Percentiles rank a stretch among this genome's conserved stretches.
Conservation (phyloP, 495 filamentous ascomycete genomes). For the Podospora sp. region DNA sequence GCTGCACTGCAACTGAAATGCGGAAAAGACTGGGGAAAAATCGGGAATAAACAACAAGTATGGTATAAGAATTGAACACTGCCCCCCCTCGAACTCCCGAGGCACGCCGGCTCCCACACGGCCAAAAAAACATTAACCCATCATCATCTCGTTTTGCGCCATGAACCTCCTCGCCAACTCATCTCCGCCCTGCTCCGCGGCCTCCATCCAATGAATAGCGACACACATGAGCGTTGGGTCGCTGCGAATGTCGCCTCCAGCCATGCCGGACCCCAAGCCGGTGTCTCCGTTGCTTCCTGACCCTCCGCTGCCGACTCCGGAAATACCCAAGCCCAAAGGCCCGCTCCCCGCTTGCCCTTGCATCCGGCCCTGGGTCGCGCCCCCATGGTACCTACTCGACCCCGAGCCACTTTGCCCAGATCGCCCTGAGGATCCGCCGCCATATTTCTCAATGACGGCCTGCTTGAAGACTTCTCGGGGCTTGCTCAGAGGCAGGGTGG, state of each 20-base stretch:
- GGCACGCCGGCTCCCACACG: not conserved
- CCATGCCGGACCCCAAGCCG: constrained; percentile 33
- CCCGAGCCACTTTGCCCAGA: constrained; percentile 18
- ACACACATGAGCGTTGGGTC: constrained; percentile 94
- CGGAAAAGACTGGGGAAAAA: not conserved
- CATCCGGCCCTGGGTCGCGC: constrained; percentile 21
- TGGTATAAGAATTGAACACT: not conserved
- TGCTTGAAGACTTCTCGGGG: constrained; percentile 90
- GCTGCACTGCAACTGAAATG: not conserved
- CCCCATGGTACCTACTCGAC: constrained; percentile 36
- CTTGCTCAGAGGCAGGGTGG: constrained; percentile 80
- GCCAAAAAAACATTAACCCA: constrained; percentile 22
- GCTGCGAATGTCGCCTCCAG: constrained; percentile 58
- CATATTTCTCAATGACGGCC: constrained; percentile 76
- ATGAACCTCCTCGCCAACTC: constrained; percentile 83
- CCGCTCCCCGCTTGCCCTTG: constrained; percentile 20
- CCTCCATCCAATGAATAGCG: constrained; percentile 98
- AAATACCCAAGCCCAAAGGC: constrained; percentile 21
- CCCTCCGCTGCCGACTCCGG: constrained; percentile 28
- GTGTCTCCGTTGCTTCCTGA: constrained; percentile 25
- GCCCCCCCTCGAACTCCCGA: not conserved
- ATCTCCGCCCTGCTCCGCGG: constrained; percentile 84
- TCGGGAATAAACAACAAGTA: not conserved
- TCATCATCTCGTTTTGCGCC: constrained; percentile 59
- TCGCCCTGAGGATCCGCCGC: constrained; percentile 39